Base-by-base conservation (phyloP, 2,329 filamentous ascomycete genomes). In the Cyphellophora attinorum region DNA sequence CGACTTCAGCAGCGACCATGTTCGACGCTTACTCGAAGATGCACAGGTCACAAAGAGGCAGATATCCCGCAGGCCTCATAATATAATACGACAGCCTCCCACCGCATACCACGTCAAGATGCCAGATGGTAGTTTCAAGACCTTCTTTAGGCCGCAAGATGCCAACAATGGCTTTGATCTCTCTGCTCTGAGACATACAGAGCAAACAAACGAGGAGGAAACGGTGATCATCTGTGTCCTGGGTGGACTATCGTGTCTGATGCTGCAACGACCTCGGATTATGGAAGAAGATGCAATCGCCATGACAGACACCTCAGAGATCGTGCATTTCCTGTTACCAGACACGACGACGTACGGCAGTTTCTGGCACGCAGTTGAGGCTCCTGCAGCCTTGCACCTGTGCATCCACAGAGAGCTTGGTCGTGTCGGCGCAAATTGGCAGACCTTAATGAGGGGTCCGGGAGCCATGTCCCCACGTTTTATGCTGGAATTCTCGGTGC, bases 311-410 rank as follows among this genome's bases (percentile, higher is more conserved):
- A 18, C 17, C 29, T 11, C 29, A 18, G 17, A 31, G 29, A 31
- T 31, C 17, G 29, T n/a, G 29, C 29, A 31, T 31, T 31, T 31
- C 12, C 14, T 31, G n/a, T 8, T 6, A 16, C 29, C 29, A 18
- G 12, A 31, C 29, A 31, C 18, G 29, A 31, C 29, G 8, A 13
- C 12, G 8, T 16, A 31, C 12, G 12, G 8, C 17, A 6, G 12
- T 11, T 16, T 18, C 11, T 13, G 17, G 8, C 14, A n/a, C 29
- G 29, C 14, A 16, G n/a, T 31, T 17, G 12, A 31, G 17, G 11
- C 18, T 14, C 14, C 29, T n/a, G 18, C 14, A 31, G 13, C n/a
- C 12, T 31, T 13, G 6, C 14, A 17, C 6, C 10, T 31, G 29
- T 16, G 14, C 29, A n/a, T 31, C 5, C 6, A 8, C 14, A 14